Conservation (phyloP, 2,329 filamentous ascomycete species). For the Fusarium hainanense region DNA sequence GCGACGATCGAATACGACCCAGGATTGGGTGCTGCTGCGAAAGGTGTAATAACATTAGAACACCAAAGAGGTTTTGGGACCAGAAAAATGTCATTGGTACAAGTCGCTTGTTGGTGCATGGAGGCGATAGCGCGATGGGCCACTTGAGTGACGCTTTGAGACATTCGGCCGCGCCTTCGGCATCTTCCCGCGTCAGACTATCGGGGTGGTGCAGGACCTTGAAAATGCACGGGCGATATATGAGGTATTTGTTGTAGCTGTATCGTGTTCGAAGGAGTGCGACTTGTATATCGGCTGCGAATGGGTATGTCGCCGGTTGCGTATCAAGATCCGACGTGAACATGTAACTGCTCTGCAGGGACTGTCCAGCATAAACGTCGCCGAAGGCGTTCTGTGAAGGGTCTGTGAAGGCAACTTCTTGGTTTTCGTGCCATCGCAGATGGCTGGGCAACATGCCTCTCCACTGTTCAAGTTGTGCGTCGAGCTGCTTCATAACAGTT, state of each 20-base stretch:
- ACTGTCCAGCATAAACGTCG: conserved; percentile 35
- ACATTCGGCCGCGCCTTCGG: conserved; percentile 65
- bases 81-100: conserved; percentile 70
- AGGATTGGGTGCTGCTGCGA: conserved; percentile 64
- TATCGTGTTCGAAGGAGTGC: conserved; percentile 68
- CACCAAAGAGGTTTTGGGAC: conserved; percentile 70
- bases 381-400: conserved; percentile 32
- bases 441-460: conserved; percentile 64
- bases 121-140: conserved; percentile 68
- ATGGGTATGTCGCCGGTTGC: conserved; percentile 56
- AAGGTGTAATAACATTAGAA: conserved; percentile 67
- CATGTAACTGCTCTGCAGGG: conserved; percentile 36
- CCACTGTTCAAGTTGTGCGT: conserved; percentile 67
- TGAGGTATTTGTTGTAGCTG: conserved; percentile 68
- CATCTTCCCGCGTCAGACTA: conserved; percentile 64
- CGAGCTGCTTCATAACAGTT: conserved; percentile 61
- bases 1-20: conserved; percentile 58
- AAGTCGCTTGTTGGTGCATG: conserved; percentile 67
- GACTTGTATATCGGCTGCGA: conserved; percentile 66
- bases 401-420: conserved; percentile 49
- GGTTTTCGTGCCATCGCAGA: conserved; percentile 68
- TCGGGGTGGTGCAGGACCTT: conserved; percentile 69
- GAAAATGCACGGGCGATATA: conserved; percentile 68
- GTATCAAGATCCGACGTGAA: conserved; percentile 42
- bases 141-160: conserved; percentile 68